These are phyloP conservation scores for Trichoderma gracile DNA, from an alignment of 2,329 filamentous ascomycete genomes.

Conservation along the genomic window DNA sequence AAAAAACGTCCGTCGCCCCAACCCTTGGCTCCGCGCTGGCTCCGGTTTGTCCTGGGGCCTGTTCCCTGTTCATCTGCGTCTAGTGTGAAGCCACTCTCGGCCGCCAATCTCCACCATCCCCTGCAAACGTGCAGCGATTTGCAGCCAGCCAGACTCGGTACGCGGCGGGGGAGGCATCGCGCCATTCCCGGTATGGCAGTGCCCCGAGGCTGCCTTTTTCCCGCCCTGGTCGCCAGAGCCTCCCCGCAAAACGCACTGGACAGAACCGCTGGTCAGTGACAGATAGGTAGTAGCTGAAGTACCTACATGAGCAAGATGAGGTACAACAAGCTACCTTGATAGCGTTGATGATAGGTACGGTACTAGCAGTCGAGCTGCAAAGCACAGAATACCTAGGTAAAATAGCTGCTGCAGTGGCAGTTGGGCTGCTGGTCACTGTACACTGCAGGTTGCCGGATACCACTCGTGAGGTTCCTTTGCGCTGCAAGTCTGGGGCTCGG, in stretches of 20 bases:
- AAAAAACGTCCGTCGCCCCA: background rate
- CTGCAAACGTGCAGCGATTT: slow-evolving; percentile 24
- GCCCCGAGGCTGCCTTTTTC: slow-evolving; percentile 16
- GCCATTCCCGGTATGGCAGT: slow-evolving; percentile 6
- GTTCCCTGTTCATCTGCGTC: slow-evolving; percentile 14
- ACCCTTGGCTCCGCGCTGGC: background rate
- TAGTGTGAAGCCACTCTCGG: slow-evolving; percentile 13
- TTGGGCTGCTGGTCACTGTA: background rate
- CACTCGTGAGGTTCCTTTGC: slow-evolving; percentile 3
- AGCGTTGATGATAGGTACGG: too few relatives aligned
- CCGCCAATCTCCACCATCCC: slow-evolving; percentile 18
- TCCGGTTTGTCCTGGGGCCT: slow-evolving; percentile 2
- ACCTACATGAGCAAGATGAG: too few relatives aligned
- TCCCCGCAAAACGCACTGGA: slow-evolving; percentile 17
- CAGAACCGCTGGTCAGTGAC: too few relatives aligned
- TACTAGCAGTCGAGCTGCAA: background rate
- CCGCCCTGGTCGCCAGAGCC: background rate
- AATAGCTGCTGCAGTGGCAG: background rate
- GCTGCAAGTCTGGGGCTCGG: slow-evolving; percentile 11
- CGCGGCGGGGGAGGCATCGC: slow-evolving; percentile 15
- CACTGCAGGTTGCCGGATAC: too few relatives aligned
- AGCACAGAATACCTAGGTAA: background rate
- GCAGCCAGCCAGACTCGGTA: slow-evolving; percentile 17
- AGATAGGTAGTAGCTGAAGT: too few relatives aligned
- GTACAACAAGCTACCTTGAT: too few relatives aligned